These are phyloP conservation scores for Pythium folliculosum DNA, from an alignment of 352 stramenopile species.

Conservation along the genomic window DNA sequence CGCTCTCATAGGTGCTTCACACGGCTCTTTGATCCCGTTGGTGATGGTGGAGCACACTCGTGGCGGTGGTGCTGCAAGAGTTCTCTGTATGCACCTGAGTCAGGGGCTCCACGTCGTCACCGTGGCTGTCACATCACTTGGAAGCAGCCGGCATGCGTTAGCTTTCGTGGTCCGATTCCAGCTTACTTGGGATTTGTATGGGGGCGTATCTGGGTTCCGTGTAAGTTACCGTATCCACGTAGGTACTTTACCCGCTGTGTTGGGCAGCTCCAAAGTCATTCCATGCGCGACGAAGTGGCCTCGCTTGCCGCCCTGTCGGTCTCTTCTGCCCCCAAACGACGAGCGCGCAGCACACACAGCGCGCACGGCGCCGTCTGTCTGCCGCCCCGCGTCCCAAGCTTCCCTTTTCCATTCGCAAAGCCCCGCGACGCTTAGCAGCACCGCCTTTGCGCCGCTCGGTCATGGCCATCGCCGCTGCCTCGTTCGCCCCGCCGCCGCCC, in stretches of 20 bases:
- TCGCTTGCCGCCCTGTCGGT: not conserved
- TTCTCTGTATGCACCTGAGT: not conserved
- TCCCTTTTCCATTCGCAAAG: constrained; percentile 27
- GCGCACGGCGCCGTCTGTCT: constrained; percentile 10
- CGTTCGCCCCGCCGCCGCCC: constrained; percentile 23
- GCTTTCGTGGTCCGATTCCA: constrained; percentile 17
- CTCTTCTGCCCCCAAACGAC: constrained; percentile 9
- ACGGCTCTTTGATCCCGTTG: no score
- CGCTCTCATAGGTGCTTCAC: no score
- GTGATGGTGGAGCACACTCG: no score
- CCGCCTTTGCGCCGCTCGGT: not conserved
- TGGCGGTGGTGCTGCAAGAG: not conserved
- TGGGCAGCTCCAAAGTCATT: not conserved
- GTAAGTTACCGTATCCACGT: constrained; percentile 16
- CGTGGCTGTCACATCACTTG: constrained; percentile 24
- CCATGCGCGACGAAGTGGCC: constrained; percentile 2
- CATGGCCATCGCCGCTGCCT: constrained; percentile 23
- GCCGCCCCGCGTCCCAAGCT: no score
- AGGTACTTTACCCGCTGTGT: not conserved
- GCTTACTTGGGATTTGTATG: constrained; percentile 19
- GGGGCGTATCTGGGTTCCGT: constrained; percentile 9
- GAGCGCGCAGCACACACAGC: no score
- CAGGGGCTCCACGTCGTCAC: no score
- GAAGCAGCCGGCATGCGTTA: constrained; percentile 9
- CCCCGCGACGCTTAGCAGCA: not conserved